phyloP scores from a whole-genome alignment of 106 monocot species.

The Allium fistulosum region DNA sequence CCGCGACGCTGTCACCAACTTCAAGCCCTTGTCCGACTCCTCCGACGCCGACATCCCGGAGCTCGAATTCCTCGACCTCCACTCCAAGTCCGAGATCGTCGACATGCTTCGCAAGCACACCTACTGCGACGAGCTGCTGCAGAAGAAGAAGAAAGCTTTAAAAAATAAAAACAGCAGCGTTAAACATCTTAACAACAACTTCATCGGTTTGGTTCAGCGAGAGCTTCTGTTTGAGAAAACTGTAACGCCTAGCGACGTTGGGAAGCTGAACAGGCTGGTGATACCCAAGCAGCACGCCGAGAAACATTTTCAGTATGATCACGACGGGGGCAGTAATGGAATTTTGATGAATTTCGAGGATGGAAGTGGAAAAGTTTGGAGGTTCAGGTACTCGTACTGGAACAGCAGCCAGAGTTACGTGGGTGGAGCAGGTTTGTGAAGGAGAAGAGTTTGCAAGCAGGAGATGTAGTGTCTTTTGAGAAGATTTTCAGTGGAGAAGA shows the following conservation, averaged over 20 bases:
- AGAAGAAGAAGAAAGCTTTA: constrained; percentile 11
- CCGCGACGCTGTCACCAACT: constrained; percentile 62
- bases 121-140: constrained; percentile 56
- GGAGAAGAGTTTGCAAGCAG: constrained; percentile 62
- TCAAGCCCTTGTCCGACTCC: constrained; percentile 27
- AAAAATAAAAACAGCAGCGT: background rate
- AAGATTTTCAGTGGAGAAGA: no score
- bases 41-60: constrained; percentile 3
- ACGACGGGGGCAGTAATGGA: constrained; percentile 12
- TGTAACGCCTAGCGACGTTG: constrained; percentile 89
- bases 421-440: constrained; percentile 94
- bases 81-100: constrained; percentile 64
- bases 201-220: background rate
- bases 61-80: constrained; percentile 30
- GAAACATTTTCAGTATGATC: constrained; percentile 62
- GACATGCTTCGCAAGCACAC: constrained; percentile 82
- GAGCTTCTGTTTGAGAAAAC: constrained; percentile 67
- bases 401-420: constrained; percentile 98
- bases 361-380: constrained; percentile 55
- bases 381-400: constrained; percentile 89
- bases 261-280: constrained; percentile 91
- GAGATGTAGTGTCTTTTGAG: background rate
- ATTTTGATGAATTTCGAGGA: constrained; percentile 69
- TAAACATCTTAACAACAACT: background rate
- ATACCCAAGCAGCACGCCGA: constrained; percentile 96